A percentile compares a stretch with the other conserved stretches of the same genome.
phyloP scores from a whole-genome alignment of 176 grass and related monocot species.

The Pontederia paniculata region DNA sequence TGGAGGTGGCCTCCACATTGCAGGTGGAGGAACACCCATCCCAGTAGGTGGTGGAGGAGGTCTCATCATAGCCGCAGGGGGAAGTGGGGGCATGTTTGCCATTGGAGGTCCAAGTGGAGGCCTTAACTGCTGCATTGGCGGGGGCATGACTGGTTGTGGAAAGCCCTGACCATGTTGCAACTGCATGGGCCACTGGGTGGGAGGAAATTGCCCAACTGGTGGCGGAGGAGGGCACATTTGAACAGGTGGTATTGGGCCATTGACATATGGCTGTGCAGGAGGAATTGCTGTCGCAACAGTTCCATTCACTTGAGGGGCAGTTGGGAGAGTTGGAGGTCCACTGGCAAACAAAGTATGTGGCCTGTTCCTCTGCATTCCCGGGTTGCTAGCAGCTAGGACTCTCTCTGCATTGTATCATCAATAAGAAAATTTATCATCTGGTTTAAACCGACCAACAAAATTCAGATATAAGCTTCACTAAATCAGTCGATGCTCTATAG shows the following conservation, averaged over 20 bases:
- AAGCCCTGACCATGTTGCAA: constrained; percentile 10
- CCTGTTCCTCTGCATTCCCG: constrained; percentile 59
- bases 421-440: too few relatives aligned
- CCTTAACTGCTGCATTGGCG: constrained; percentile 3
- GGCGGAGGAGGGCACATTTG: constrained; percentile 33
- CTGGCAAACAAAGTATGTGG: constrained; percentile 88
- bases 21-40: neutral
- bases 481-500: too few relatives aligned
- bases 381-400: constrained; percentile 63
- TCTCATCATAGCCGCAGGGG: neutral
- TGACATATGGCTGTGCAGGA: constrained; percentile 53
- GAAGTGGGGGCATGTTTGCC: neutral
- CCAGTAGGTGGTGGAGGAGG: constrained; percentile 7
- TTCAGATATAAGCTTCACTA: too few relatives aligned
- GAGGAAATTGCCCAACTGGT: constrained; percentile 54
- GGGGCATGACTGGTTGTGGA: constrained; percentile 2
- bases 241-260: constrained; percentile 32
- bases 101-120: constrained; percentile 1
- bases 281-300: constrained; percentile 28
- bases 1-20: neutral
- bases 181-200: constrained; percentile 59
- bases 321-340: constrained; percentile 44
- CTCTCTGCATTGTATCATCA: constrained; percentile 27
- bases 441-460: too few relatives aligned
- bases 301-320: constrained; percentile 31